phyloP scores from a whole-genome alignment of 2,329 filamentous ascomycete genomes.

The Gaeumannomyces tritici region DNA sequence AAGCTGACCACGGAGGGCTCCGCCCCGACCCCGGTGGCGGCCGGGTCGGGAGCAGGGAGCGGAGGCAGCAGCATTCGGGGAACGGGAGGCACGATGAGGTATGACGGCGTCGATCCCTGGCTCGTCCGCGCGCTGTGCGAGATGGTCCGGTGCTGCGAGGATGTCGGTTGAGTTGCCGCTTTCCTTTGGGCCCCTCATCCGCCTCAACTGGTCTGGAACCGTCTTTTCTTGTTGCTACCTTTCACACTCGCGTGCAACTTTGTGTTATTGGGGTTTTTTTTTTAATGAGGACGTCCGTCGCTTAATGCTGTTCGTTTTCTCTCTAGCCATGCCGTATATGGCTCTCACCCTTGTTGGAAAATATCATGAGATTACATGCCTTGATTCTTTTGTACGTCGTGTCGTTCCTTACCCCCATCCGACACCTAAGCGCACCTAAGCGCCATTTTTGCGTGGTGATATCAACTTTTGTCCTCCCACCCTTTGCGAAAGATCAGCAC shows the following conservation, averaged over 20 bases:
- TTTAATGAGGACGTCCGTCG: neutral
- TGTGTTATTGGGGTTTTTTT: neutral
- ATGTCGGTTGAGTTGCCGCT: constrained; percentile 9
- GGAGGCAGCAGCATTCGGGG: constrained; percentile 5
- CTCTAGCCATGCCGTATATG: too few species aligned
- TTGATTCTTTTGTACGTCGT: too few species aligned
- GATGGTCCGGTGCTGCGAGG: constrained; percentile 30
- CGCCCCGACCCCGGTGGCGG: neutral
- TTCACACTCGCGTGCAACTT: neutral
- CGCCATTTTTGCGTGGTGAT: too few species aligned
- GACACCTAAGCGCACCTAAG: too few species aligned
- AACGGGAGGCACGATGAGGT: constrained; percentile 6
- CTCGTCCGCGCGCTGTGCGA: constrained; percentile 30
- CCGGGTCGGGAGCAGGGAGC: too few species aligned
- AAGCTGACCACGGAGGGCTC: constrained; percentile 11
- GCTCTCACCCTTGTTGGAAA: too few species aligned
- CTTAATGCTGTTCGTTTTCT: neutral
- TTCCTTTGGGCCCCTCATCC: neutral
- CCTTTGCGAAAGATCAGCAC: too few species aligned
- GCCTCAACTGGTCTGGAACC: neutral
- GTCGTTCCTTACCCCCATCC: too few species aligned
- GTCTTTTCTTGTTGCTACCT: neutral
- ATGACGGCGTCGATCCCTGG: constrained; percentile 21
- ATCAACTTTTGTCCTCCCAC: too few species aligned
- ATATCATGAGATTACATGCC: too few species aligned